Base-by-base conservation (phyloP, 2,329 filamentous ascomycete species). In the Hypoxylon sp. region DNA sequence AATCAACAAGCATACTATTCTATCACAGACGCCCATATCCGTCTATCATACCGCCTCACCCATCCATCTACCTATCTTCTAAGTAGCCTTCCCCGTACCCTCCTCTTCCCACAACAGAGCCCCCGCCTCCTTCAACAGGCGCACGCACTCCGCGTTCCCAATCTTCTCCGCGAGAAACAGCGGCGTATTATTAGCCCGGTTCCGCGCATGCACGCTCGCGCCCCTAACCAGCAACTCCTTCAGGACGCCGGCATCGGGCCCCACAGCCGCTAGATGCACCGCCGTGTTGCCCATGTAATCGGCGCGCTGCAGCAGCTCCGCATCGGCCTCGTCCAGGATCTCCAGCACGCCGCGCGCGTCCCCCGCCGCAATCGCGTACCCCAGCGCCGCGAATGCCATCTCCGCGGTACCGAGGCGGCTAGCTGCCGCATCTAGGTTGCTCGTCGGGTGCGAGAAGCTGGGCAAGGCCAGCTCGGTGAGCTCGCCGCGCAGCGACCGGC, bases 201-300 rank as follows among this genome's bases (percentile, higher is more conserved):
- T 92, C 45, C 89, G 81, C 45, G 85, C 84, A 75, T 92, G 90
- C 5, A 92, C 89, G 74, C 88, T 90, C n/a, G 88, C 89, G 6
- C 90, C 90, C 19, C 84, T 82, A 45, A 81, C 81, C 11, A 92
- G 82, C 50, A 92, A 79, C 74, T 89, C 86, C 23, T 84, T 80
- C 72, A 91, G 79, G 30, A 91, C 84, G n/a, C 82, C 82, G 0
- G 81, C 79, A 63, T 85, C 82, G 17, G 87, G 72, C 1, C 84
- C 82, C 4, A 88, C 83, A 30, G 87, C 85, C 1, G 87, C 87
- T 2, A 89, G 82, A 74, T 89, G 87, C 38, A 88, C 79, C 3
- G 84, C 85, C 25, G 93, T 95, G 80, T 95, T 96, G 50, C 93
- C 92, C 19, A 91, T 91, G 77, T 95, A 95, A 80, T 96, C 93